Conservation (phyloP, 305 asterid genomes). For the Lippia alba region DNA sequence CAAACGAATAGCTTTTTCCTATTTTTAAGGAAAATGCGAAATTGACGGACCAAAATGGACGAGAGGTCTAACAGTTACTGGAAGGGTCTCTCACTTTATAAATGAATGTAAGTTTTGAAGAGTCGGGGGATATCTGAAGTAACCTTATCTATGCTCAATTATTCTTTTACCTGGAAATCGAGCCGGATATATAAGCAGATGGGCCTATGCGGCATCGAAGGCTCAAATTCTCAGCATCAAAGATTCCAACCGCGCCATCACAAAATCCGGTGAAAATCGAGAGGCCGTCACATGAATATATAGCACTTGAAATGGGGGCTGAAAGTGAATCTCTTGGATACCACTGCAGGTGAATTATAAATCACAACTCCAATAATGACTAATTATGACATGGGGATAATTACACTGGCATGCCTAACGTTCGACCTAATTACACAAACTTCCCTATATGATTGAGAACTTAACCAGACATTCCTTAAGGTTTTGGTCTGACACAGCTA, state of each 20-base stretch:
- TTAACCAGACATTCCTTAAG: too few species aligned
- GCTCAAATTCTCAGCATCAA: constrained; percentile 69
- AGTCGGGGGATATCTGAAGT: not conserved
- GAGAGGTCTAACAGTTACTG: not conserved
- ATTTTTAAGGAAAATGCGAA: too few species aligned
- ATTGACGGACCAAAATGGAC: too few species aligned
- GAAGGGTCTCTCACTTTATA: too few species aligned
- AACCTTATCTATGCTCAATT: not conserved
- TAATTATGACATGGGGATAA: not conserved
- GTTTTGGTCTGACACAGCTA: too few species aligned
- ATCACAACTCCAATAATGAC: not conserved
- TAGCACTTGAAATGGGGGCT: constrained; percentile 79
- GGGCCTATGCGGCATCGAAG: constrained; percentile 87
- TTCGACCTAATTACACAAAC: too few species aligned
- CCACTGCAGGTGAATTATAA: constrained; percentile 63
- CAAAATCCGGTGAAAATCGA: constrained; percentile 74
- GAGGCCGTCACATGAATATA: constrained; percentile 83
- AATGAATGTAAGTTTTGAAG: not conserved
- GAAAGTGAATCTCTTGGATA: constrained; percentile 83
- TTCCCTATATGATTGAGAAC: too few species aligned
- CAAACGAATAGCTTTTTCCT: too few species aligned
- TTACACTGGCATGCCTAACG: too few species aligned
- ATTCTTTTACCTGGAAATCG: constrained; percentile 61
- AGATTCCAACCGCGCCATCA: constrained; percentile 88
- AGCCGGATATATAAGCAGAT: constrained; percentile 71